Percentiles rank a stretch among this genome's conserved stretches.
These are phyloP conservation scores for Geoglossum glabrum DNA, from an alignment of 495 filamentous ascomycete genomes.

Conservation along the genomic window DNA sequence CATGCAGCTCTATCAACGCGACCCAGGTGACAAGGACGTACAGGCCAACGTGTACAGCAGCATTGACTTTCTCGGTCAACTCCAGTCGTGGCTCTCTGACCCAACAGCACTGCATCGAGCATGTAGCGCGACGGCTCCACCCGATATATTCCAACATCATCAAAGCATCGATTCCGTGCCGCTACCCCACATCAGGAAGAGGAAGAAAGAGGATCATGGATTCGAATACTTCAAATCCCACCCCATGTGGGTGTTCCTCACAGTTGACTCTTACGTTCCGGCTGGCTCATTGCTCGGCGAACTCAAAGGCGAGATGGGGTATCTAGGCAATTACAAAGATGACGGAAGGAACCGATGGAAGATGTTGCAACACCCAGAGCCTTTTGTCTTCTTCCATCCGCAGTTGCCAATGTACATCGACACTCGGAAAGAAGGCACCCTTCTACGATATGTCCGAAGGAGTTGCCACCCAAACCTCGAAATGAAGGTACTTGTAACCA, in stretches of 20 bases:
- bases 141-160: conserved; percentile 30
- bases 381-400: conserved; percentile 70
- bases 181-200: conserved; percentile 27
- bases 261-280: conserved; percentile 36
- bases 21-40: conserved; percentile 27
- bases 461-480: conserved; percentile 74
- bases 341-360: conserved; percentile 58
- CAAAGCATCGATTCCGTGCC: conserved; percentile 34
- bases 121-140: conserved; percentile 21
- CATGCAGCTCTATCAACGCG: conserved; percentile 44
- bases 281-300: conserved; percentile 61
- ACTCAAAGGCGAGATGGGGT: conserved; percentile 56
- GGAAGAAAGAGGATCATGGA: conserved; percentile 24
- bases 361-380: conserved; percentile 55
- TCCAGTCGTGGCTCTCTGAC: conserved; percentile 56
- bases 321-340: conserved; percentile 53
- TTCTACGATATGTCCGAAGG: conserved; percentile 63
- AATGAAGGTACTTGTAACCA: conserved; percentile 63
- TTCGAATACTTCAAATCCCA: conserved; percentile 24
- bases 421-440: conserved; percentile 62
- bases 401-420: conserved; percentile 78
- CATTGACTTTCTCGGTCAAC: conserved; percentile 41
- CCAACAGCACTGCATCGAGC: conserved; percentile 26
- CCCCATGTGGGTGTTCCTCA: conserved; percentile 53
- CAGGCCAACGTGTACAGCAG: conserved; percentile 46